Base-by-base conservation (phyloP, 768 basidiomycete species). In the Mycena leptocephala region DNA sequence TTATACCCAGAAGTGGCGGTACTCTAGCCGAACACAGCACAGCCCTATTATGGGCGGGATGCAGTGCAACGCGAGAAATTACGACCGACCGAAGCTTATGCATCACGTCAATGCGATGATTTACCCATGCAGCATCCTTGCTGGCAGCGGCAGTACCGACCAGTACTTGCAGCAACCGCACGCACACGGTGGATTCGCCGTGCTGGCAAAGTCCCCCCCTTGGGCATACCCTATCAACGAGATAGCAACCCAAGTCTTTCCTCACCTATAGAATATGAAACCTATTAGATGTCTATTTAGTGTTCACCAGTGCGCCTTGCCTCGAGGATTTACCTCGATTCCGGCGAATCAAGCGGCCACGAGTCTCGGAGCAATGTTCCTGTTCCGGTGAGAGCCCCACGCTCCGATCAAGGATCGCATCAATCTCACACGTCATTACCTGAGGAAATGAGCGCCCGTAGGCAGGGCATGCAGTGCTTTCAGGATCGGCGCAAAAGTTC, bases 401-500 rank as follows among this genome's bases (percentile, higher is more conserved):
- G 28, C 59, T 63, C 30, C 63, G 39, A 73, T 73, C 71, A 72
- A 22, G 62, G 55, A 64, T 64, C 70, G 32, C 67, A 68, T 68
- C 67, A 68, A 39, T 68, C 16, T 30, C 43, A 24, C 41, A 63
- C 30, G 62, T 41, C 48, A 68, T 9, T 20, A 28, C 16, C 3
- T 18, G 32, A 53, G 10, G n/a, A 33, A 59, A 61, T 35, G 39
- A 61, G 69, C 58, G 67, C 67, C 67, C 67, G 24, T 28, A 33
- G 26, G 55, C 56, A 20, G 3, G 11, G 39, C 56, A 13, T 65
- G 59, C 61, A 20, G 16, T 35, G 48, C 46, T 53, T 63, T 28
- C 30, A 18, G 61, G 62, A 72, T 64, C 70, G 70, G 70, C 62
- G 2, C n/a, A 20, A 22, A 32, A 55, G 10, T 28, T 61, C 56